Percentiles rank a stretch among this genome's conserved stretches.
Conservation (phyloP, 805 yeast species). For the Maudiozyma serrabonitensis region DNA sequence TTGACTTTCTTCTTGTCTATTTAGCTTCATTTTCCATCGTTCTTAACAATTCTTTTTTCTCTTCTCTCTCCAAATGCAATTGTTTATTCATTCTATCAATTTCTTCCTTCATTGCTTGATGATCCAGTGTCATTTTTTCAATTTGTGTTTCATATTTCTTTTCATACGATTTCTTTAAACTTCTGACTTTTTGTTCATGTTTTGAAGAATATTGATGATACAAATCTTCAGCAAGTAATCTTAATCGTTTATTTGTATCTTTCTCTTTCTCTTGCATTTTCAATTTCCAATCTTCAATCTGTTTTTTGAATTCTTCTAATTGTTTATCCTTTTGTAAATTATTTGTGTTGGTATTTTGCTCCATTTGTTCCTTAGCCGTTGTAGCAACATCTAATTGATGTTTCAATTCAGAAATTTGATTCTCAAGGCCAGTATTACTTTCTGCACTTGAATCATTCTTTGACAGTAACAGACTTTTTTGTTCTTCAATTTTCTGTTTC, state of each 20-base stretch:
- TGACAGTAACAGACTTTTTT: background rate
- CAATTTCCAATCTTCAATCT: slow-evolving; percentile 24
- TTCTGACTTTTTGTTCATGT: slow-evolving; percentile 61
- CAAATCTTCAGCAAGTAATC: slow-evolving; percentile 57
- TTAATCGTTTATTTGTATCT: slow-evolving; percentile 45
- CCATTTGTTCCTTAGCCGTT: slow-evolving; percentile 7
- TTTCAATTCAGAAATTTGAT: background rate
- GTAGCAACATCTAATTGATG: background rate
- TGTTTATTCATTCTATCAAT: slow-evolving; percentile 42
- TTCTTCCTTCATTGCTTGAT: slow-evolving; percentile 39
- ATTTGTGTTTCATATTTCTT: slow-evolving; percentile 40
- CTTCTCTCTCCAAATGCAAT: slow-evolving; percentile 42
- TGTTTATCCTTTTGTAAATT: background rate
- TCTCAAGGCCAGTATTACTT: background rate
- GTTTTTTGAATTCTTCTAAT: slow-evolving; percentile 12
- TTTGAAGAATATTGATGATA: slow-evolving; percentile 68
- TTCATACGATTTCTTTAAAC: slow-evolving; percentile 50
- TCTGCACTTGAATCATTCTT: background rate
- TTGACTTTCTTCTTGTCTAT: background rate
- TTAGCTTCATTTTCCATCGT: slow-evolving; percentile 34
- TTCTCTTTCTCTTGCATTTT: slow-evolving; percentile 34
- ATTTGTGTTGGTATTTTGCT: slow-evolving; percentile 4
- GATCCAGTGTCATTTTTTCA: slow-evolving; percentile 35
- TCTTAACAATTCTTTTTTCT: slow-evolving; percentile 46
- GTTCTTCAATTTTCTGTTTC: slow-evolving; percentile 7